These are phyloP conservation scores for Halophytophthora polymorphica DNA, from an alignment of 352 stramenopile genomes.

Conservation along the genomic window DNA sequence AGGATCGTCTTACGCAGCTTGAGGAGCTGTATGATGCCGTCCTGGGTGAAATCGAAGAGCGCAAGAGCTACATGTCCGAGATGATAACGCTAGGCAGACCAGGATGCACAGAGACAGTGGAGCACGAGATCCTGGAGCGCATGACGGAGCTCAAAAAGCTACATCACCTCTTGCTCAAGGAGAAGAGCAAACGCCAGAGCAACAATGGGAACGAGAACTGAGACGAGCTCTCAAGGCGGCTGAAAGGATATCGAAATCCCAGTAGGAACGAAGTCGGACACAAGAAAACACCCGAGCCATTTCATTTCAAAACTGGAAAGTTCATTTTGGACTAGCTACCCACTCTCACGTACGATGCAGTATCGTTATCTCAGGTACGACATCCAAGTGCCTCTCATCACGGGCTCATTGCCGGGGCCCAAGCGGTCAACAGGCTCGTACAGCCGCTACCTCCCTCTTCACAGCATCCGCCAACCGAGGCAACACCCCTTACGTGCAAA, in stretches of 20 bases:
- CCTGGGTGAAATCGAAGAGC: constrained; percentile 53
- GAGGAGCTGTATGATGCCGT: constrained; percentile 64
- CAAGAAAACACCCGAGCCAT: not conserved
- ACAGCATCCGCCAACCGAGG: constrained; percentile 65
- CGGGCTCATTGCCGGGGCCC: too few species aligned
- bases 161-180: constrained; percentile 54
- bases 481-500: not conserved
- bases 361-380: too few species aligned
- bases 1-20: constrained; percentile 48
- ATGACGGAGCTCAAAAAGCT: constrained; percentile 64
- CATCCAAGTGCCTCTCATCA: too few species aligned
- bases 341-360: too few species aligned
- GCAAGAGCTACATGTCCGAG: constrained; percentile 63
- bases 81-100: constrained; percentile 54
- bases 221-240: not conserved
- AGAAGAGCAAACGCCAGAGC: constrained; percentile 22
- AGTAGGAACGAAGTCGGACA: not conserved
- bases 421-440: too few species aligned
- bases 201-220: constrained; percentile 4
- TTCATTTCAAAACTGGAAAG: too few species aligned
- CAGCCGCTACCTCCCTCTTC: too few species aligned
- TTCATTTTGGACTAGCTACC: too few species aligned
- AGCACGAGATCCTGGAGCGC: constrained; percentile 63
- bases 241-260: too few species aligned
- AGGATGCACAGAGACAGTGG: constrained; percentile 36